Evolutionary conservation across 148 eudicot species (phyloP).

Genomic region (Salicornia ramosissima): DNA sequence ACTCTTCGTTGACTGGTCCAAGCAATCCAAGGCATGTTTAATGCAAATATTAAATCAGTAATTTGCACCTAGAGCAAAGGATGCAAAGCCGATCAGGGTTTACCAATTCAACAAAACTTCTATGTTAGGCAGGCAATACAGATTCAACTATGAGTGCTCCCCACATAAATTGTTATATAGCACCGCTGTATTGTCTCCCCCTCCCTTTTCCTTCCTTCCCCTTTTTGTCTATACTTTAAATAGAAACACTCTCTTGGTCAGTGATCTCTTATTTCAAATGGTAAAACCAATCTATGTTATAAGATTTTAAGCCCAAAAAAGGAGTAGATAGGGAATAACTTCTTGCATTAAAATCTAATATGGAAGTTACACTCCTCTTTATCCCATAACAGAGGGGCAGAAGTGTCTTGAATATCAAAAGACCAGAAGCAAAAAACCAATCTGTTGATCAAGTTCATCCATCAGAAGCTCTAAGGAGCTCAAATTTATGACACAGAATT

Average conservation of each 20-base stretch:
- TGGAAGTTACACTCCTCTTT: neutral
- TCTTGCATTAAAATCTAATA: neutral
- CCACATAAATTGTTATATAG: neutral
- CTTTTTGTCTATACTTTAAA: neutral
- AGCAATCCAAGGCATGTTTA: neutral
- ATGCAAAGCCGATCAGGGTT: neutral
- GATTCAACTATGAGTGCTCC: conserved; percentile 3
- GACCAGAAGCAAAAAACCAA: neutral
- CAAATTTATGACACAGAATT: neutral
- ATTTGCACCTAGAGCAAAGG: neutral
- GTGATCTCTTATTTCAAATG: neutral
- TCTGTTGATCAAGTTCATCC: neutral
- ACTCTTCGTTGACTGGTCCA: neutral
- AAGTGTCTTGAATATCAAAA: neutral
- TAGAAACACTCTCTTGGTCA: neutral
- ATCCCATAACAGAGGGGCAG: neutral
- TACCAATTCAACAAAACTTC: neutral
- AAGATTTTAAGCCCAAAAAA: neutral
- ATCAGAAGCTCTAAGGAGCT: neutral
- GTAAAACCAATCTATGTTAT: neutral
- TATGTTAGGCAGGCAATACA: conserved; percentile 4
- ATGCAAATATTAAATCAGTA: neutral
- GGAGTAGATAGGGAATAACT: neutral
- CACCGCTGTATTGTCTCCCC: neutral
- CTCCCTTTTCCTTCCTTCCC: neutral